Evolutionary conservation across 257 asterid species (phyloP).

Genomic region (Verbascum thapsus): DNA sequence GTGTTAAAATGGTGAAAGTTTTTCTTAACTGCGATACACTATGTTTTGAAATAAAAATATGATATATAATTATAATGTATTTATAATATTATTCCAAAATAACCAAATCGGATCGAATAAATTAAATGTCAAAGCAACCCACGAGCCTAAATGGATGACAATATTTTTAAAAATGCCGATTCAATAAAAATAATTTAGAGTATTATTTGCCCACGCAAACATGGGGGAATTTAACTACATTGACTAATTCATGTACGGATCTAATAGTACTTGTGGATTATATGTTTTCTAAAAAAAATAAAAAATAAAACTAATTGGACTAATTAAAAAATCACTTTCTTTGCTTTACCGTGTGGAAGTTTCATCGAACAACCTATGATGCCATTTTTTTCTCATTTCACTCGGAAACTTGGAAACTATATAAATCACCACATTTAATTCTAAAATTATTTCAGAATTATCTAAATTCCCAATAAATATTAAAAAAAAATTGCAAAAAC

Average conservation of each 20-base stretch:
- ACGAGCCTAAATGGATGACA: too few relatives aligned
- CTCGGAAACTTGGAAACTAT: conserved; percentile 42
- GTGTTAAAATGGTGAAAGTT: too few relatives aligned
- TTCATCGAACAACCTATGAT: neutral
- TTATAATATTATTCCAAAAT: too few relatives aligned
- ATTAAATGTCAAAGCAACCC: too few relatives aligned
- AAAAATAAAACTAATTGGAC: neutral
- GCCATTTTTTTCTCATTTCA: conserved; percentile 41
- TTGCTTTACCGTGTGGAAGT: conserved; percentile 32
- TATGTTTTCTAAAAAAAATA: neutral
- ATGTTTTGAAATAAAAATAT: too few relatives aligned
- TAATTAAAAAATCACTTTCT: conserved; percentile 23
- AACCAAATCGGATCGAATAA: too few relatives aligned
- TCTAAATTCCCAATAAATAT: neutral
- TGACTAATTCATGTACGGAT: conserved; percentile 25
- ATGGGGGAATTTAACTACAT: neutral
- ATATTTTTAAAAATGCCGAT: too few relatives aligned
- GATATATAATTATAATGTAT: too few relatives aligned
- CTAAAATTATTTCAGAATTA: neutral
- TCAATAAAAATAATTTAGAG: too few relatives aligned
- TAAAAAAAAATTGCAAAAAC: neutral
- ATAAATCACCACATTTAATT: neutral
- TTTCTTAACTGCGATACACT: too few relatives aligned
- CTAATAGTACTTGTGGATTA: neutral
- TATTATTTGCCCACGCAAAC: too few relatives aligned